Evolutionary conservation across 345 rosid species (phyloP).

Genomic region (Brassica napus): DNA sequence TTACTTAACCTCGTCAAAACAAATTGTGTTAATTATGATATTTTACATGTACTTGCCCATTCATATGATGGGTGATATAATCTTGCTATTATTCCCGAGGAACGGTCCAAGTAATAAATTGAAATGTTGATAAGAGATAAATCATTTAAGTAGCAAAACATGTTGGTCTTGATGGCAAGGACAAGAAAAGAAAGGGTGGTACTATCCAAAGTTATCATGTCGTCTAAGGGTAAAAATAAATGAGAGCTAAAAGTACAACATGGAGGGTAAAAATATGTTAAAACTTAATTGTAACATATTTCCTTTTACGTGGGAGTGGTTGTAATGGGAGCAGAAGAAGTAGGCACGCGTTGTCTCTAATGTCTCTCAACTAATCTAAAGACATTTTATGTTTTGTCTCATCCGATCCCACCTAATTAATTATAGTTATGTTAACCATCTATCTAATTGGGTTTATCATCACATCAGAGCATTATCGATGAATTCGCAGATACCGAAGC

Average conservation of each 20-base stretch:
- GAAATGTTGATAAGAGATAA: neutral
- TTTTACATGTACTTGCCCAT: neutral
- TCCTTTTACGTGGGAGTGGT: conserved; percentile 43
- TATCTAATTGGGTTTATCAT: conserved; percentile 32
- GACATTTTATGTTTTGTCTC: conserved; percentile 40
- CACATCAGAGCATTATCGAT: conserved; percentile 32
- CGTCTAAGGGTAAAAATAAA: neutral
- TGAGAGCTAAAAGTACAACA: neutral
- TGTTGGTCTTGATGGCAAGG: neutral
- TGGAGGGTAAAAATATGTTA: neutral
- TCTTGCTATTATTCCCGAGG: neutral
- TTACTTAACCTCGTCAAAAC: neutral
- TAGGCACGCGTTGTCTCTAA: conserved; percentile 40
- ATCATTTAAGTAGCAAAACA: neutral
- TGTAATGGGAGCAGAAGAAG: conserved; percentile 35
- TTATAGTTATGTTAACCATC: conserved; percentile 12
- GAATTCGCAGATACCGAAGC: conserved; percentile 35
- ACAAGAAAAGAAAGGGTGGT: neutral
- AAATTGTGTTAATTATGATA: neutral
- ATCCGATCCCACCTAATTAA: conserved; percentile 33
- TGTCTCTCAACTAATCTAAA: conserved; percentile 39
- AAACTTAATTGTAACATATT: neutral
- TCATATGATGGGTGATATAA: neutral
- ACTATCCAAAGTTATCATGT: conserved; percentile 6
- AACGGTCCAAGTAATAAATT: neutral